Evolutionary conservation across 2,329 filamentous ascomycete genomes (phyloP).

Genomic region (Colletotrichum agaves): DNA sequence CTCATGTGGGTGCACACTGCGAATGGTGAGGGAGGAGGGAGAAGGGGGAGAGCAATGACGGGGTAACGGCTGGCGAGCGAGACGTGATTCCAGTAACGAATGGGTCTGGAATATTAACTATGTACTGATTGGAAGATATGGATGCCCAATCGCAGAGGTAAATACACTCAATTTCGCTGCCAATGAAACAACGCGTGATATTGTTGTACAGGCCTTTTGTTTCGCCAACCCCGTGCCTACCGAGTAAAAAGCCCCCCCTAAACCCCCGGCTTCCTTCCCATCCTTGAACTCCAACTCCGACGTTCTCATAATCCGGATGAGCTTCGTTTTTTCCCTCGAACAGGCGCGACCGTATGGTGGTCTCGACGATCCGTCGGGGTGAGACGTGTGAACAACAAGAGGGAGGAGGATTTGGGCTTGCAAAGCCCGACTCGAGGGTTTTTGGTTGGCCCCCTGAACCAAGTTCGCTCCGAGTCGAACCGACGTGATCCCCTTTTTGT

Average conservation of each 20-base stretch:
- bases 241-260: background rate
- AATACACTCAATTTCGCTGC: conserved; percentile 17
- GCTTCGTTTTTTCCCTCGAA: background rate
- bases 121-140: conserved; percentile 20
- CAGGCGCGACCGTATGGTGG: background rate
- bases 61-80: too few species aligned
- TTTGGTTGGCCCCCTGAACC: background rate
- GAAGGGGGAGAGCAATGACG: too few species aligned
- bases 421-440: background rate
- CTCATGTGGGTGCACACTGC: background rate
- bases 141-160: conserved; percentile 14
- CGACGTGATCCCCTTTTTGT: background rate
- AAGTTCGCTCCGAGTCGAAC: background rate
- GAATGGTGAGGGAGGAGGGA: background rate
- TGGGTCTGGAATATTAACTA: conserved; percentile 15
- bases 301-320: conserved; percentile 4
- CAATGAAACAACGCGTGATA: conserved; percentile 24
- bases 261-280: background rate
- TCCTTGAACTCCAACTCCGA: conserved; percentile 9
- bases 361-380: background rate
- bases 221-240: conserved; percentile 4
- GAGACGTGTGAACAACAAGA: conserved; percentile 14
- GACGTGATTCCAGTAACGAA: background rate
- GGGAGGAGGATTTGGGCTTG: conserved; percentile 5
- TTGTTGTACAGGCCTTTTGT: conserved; percentile 26